Base-by-base conservation (phyloP, 2,329 filamentous ascomycete genomes). In the Aspergillus oerlinghausenensis region DNA sequence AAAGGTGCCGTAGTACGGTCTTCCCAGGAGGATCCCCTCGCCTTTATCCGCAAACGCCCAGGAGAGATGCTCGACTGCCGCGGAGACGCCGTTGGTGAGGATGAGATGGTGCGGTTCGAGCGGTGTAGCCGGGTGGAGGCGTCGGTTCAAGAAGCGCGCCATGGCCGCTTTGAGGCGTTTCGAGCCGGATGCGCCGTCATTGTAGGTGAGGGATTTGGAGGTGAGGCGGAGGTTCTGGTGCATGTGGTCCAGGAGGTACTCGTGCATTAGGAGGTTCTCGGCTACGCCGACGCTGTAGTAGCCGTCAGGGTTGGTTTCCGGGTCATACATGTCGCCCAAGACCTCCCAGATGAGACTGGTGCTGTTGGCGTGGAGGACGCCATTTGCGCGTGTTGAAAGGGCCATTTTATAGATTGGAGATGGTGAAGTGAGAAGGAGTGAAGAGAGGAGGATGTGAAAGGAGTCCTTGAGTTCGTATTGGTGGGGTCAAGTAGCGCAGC, bases 211-310 rank as follows among this genome's bases (percentile, higher is more conserved):
- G 21, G 65, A 68, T 47, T 65, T 62, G 17, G 63, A 59, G 0
- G 68, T 65, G 1, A 74, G 51, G 1, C 73, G 63, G 6, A 77
- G 61, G 48, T 76, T 74, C 2, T 63, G 60, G 61, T 79, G 76
- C 29, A 70, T 51, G 77, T 77, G 78, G 21, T 75, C 62, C 1
- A 73, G 65, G 3, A 83, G 71, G 3, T 71, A 63, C 19, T 74
- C 63, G 55, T 82, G 80, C 80, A 83, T 81, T 45, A 83, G 73
- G 0, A 69, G 66, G 62, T 83, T 83, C 64, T 83, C 81, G 5
- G 81, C 81, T 1, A 83, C 71, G 1, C 80, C 80, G 0, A 84
- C 72, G 56, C 76, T 81, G 32, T 82, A 68, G 57, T 77, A 80
- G 26, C 80, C 80, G 14, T 67, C 60, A 0, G 67, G 67, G 43